Conservation (phyloP, 495 filamentous ascomycete genomes). For the Aspergillus egyptiacus region DNA sequence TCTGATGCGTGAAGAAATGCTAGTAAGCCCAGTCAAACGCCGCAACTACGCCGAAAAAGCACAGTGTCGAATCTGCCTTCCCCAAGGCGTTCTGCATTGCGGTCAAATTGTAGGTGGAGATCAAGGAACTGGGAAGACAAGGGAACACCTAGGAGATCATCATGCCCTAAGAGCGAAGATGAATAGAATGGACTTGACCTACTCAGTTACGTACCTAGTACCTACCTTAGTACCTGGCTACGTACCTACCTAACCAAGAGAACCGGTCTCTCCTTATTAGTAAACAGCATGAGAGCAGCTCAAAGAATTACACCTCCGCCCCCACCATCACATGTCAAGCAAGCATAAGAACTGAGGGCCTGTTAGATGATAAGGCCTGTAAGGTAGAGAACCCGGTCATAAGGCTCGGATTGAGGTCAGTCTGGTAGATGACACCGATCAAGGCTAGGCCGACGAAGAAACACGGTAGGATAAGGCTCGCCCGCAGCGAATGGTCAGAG, state of each 20-base stretch:
- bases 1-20: conserved; percentile 58
- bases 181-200: conserved; percentile 56
- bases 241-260: too few species aligned
- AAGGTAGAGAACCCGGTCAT: conserved; percentile 45
- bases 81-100: conserved; percentile 53
- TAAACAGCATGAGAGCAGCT: not conserved
- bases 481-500: conserved; percentile 58
- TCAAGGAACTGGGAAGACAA: conserved; percentile 54
- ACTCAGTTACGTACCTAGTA: too few species aligned
- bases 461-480: conserved; percentile 53
- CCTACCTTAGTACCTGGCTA: too few species aligned
- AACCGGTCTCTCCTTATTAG: too few species aligned
- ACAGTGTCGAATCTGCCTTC: conserved; percentile 49
- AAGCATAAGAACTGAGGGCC: conserved; percentile 57
- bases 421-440: conserved; percentile 49
- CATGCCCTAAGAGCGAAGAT: conserved; percentile 57
- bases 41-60: conserved; percentile 58
- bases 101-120: conserved; percentile 60
- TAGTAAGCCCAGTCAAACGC: conserved; percentile 53
- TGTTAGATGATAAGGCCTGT: conserved; percentile 55
- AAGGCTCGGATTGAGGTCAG: conserved; percentile 32
- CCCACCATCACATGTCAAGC: conserved; percentile 56
- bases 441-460: conserved; percentile 56
- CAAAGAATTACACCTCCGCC: not conserved
- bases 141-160: conserved; percentile 49